Percentiles rank a stretch among this genome's conserved stretches.
phyloP scores from a whole-genome alignment of 2,329 filamentous ascomycete species.

The Botrytis byssoidea region DNA sequence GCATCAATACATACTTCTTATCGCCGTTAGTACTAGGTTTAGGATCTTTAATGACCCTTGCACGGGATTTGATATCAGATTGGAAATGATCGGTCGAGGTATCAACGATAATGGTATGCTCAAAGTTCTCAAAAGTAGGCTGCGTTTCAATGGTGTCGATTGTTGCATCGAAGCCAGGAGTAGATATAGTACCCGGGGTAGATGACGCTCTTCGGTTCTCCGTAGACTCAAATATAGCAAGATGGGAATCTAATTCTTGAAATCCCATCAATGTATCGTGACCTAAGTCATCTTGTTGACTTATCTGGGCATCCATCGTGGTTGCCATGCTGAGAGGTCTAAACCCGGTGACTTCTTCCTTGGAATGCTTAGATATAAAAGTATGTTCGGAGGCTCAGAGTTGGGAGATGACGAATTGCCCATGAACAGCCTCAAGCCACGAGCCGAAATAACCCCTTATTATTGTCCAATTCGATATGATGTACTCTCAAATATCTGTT shows the following conservation, averaged over 20 bases:
- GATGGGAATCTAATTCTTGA: constrained; percentile 41
- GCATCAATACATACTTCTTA: constrained; percentile 35
- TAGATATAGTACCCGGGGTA: constrained; percentile 35
- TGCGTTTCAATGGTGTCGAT: constrained; percentile 27
- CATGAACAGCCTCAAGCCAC: constrained; percentile 34
- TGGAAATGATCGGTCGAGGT: constrained; percentile 26
- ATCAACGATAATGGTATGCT: constrained; percentile 35
- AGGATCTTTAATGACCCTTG: constrained; percentile 24
- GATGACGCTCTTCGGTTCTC: constrained; percentile 33
- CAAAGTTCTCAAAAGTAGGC: constrained; percentile 26
- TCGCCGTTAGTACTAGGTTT: constrained; percentile 27
- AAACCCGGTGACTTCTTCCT: constrained; percentile 39
- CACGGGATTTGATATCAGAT: constrained; percentile 25
- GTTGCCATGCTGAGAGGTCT: constrained; percentile 40
- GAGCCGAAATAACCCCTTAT: constrained; percentile 23
- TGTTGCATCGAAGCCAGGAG: constrained; percentile 32
- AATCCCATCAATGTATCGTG: constrained; percentile 41
- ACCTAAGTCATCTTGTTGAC: constrained; percentile 32
- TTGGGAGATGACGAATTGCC: constrained; percentile 34
- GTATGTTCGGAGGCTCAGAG: constrained; percentile 28
- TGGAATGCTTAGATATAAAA: constrained; percentile 39
- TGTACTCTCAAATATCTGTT: constrained; percentile 25
- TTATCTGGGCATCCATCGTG: constrained; percentile 39
- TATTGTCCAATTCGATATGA: constrained; percentile 19
- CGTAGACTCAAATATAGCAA: constrained; percentile 39